phyloP scores from a whole-genome alignment of 352 stramenopile genomes.

The Phytophthora pini region DNA sequence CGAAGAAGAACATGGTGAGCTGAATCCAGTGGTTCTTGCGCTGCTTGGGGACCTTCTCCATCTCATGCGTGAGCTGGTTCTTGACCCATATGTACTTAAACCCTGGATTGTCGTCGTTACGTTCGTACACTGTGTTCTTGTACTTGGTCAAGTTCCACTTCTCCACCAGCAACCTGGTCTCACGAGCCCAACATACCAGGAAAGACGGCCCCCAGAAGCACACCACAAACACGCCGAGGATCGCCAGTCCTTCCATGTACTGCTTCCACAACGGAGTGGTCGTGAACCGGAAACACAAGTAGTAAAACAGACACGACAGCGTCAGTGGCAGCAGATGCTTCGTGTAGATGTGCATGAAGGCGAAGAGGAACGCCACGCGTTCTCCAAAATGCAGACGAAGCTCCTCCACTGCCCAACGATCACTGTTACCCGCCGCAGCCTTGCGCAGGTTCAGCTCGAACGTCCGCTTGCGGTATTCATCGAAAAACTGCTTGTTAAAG shows the following conservation, averaged over 20 bases:
- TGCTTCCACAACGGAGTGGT: conserved; percentile 62
- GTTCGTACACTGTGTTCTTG: conserved; percentile 90
- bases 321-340: conserved; percentile 85
- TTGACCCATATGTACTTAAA: conserved; percentile 90
- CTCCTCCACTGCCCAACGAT: conserved; percentile 89
- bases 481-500: conserved; percentile 91
- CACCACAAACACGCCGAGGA: conserved; percentile 75
- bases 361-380: conserved; percentile 89
- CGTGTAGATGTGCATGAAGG: conserved; percentile 92
- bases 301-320: conserved; percentile 71
- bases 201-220: conserved; percentile 88
- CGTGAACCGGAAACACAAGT: conserved; percentile 77
- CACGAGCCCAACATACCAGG: conserved; percentile 84
- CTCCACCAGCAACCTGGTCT: conserved; percentile 87
- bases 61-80: conserved; percentile 88
- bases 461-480: conserved; percentile 84
- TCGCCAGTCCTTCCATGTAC: conserved; percentile 74
- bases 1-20: conserved; percentile 88
- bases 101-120: conserved; percentile 85
- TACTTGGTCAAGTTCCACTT: conserved; percentile 91
- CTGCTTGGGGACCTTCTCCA: conserved; percentile 87
- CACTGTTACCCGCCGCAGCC: conserved; percentile 73
- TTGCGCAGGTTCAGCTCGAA: conserved; percentile 78
- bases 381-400: conserved; percentile 88
- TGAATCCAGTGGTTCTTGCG: conserved; percentile 89